Evolutionary conservation across 169 alveolate genomes (phyloP).

Genomic region (Toxoplasma gondii): DNA sequence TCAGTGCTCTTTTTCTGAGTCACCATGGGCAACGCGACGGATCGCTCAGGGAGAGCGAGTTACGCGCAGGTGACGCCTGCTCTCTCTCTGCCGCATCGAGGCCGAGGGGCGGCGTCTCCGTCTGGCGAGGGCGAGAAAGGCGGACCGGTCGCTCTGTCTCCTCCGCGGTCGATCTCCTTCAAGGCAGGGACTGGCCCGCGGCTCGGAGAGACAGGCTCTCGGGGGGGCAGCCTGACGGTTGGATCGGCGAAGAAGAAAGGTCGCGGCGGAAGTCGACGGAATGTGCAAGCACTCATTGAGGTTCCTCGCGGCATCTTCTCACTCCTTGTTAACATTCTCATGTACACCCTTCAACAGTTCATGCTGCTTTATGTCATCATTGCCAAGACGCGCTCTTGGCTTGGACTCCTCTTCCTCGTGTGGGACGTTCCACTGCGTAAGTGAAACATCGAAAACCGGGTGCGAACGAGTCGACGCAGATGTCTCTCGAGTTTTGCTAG

Average conservation of each 20-base stretch:
- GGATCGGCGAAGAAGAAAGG: not conserved
- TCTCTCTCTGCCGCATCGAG: not conserved
- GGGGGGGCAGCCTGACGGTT: not conserved
- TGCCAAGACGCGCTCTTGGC: not conserved
- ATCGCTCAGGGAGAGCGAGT: not conserved
- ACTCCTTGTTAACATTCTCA: slow-evolving; percentile 10
- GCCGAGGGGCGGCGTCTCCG: not conserved
- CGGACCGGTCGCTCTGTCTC: not conserved
- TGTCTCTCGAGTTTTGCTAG: not conserved
- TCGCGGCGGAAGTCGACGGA: not conserved
- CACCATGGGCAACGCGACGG: not conserved
- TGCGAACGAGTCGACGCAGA: no score
- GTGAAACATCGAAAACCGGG: not conserved
- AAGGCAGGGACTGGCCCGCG: not conserved
- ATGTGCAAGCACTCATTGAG: not conserved
- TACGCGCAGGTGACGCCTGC: not conserved
- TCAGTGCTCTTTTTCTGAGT: no score
- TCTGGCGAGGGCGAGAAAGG: not conserved
- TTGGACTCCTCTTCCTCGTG: slow-evolving; percentile 13
- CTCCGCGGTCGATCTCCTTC: not conserved
- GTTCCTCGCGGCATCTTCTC: slow-evolving; percentile 10
- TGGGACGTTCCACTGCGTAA: slow-evolving; percentile 9
- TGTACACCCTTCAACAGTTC: slow-evolving; percentile 15
- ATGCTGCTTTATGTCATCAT: slow-evolving; percentile 16
- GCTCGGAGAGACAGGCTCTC: not conserved